phyloP scores from a whole-genome alignment of 257 asterid genomes.

The Nicotiana undulata region DNA sequence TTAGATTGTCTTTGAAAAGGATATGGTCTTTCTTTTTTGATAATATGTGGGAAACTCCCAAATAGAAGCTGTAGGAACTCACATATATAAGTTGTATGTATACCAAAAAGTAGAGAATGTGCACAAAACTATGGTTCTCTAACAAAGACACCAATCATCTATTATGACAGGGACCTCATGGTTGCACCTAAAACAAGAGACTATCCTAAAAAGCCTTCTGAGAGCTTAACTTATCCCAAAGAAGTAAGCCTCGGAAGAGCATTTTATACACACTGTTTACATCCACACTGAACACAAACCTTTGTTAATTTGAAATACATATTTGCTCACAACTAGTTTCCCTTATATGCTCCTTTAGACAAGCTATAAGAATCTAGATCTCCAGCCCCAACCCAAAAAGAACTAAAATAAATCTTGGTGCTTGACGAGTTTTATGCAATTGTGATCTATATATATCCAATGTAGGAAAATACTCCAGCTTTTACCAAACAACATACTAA shows the following conservation, averaged over 20 bases:
- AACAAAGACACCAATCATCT: not conserved
- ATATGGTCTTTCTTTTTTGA: not conserved
- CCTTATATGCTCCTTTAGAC: not conserved
- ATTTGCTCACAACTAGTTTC: not conserved
- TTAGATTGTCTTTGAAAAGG: not conserved
- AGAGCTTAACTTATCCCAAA: not conserved
- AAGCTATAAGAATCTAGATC: not conserved
- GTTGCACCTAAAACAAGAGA: not conserved
- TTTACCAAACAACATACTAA: conserved; percentile 49
- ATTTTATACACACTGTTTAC: not conserved
- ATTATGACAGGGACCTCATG: not conserved
- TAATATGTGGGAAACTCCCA: not conserved
- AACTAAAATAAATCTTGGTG: not conserved
- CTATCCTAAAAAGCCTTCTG: not conserved
- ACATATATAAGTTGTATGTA: not conserved
- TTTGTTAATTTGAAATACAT: not conserved
- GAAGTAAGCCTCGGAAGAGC: not conserved
- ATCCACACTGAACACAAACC: not conserved
- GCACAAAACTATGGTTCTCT: not conserved
- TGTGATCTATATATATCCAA: conserved; percentile 4
- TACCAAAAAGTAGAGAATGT: not conserved
- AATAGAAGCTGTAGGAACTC: not conserved
- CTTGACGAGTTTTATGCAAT: conserved; percentile 1
- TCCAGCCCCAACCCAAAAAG: not conserved
- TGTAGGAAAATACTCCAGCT: conserved; percentile 71